Evolutionary conservation across 2,329 filamentous ascomycete genomes (phyloP), one percentile per base, ranked within the genome.

Genomic region (Metarhizium sp.): DNA sequence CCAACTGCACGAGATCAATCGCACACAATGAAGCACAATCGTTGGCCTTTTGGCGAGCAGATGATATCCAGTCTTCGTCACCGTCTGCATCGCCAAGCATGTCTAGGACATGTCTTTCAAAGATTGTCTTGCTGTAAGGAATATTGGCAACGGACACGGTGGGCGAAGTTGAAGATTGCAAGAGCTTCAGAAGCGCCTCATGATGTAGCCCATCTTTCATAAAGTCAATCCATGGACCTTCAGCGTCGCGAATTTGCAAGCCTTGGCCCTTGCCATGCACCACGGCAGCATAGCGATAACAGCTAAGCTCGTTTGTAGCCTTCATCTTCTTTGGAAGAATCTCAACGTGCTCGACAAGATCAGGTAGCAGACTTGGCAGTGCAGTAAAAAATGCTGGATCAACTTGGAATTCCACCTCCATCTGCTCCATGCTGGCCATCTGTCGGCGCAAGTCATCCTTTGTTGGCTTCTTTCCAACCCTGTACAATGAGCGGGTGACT

Each of bases 41-140:
- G 18, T 57, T 3, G 8, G 53, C 52, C 2, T 18, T 43, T 20
- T 51, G 6, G 10, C 53, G 55, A 7, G 52, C 38, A 20, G 20
- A n/a, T 10, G 42, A 5, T 3, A 47, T 14, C 57, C 52, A 57
- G 49, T 40, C 4, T 11, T 18, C 25, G 8, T 20, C 38, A 34
- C 36, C 11, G 16, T 13, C 45, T 4, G 36, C 20, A 13, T 32
- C 38, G 2, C 52, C 47, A n/a, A 60, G 51, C 2, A 30, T 10
- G n/a, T 57, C 53, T 4, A 60, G 38, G 34, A 57, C 36, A 7
- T 30, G 40, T 56, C 54, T 54, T 53, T 62, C 58, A 7, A 63
- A 68, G 56, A 30, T 67, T 60, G 47, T 72, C 59, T 50, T 68
- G 61, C 49, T 57, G 40, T 60, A 50, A 2, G 59, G 59, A n/a